Evolutionary conservation across 192 early-diverging fungal genomes (phyloP), one percentile per base, ranked within the genome.

Genomic region (Pilaira anomala): DNA sequence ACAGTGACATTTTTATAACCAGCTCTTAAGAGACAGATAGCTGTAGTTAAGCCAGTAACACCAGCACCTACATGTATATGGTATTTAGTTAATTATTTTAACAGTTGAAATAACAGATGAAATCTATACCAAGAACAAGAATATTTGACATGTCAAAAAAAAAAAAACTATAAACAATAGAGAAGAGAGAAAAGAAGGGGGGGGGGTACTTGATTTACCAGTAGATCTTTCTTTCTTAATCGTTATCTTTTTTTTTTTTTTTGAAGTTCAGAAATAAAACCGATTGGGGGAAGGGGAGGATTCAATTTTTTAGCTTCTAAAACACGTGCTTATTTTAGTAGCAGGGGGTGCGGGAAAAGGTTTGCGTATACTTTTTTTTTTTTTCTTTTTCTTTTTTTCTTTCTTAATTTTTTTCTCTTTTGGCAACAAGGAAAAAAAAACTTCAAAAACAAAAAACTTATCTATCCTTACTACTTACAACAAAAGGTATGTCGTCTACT

Each of bases 21-120:
- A 40, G 78, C 75, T 61, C 75, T 72, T 54, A 85, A 81, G 16
- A 89, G 73, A 7, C 81, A 48, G 3, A 93, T 63, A 4, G 84
- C 92, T 0, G 84, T 86, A 9, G 91, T 90, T 13, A 94, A 77
- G 7, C 92, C 92, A 26, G 79, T 67, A 2, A 94, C 92, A 63
- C 92, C 92, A 7, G 87, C 85, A 12, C 92, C 92, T 68, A 50
- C 3, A 21, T 30, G 6, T 28, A 21, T 6, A 50, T 18, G 16
- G n/a, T 0, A 19, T n/a, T 48, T 22, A 48, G 7, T 22, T 16
- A 52, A 22, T 7, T 7, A 28, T 53, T 16, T 24, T 18, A 18
- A 14, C 7, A 7, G 28, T 22, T 28, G 5, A 14, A 2, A 53
- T 22, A 53, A 21, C 7, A 29, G 13, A 3, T 33, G 33, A 36